Evolutionary conservation across 129 eudicot genomes (phyloP).

Genomic region (Saussurea involucrata): DNA sequence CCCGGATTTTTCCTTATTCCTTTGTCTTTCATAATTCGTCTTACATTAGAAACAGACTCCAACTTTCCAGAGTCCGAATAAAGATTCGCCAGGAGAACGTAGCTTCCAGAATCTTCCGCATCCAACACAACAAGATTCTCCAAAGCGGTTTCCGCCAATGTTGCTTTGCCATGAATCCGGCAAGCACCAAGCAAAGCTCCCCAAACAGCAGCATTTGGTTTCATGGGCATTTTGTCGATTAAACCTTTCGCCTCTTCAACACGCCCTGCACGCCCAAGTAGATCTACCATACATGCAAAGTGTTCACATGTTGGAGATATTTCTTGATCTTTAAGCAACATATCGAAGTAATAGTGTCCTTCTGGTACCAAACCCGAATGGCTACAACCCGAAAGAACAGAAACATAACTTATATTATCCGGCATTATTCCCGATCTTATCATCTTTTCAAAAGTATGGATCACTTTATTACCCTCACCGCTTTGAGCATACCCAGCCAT

Average conservation of each 20-base stretch:
- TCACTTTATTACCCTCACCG: constrained; percentile 40
- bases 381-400: constrained; percentile 56
- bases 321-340: constrained; percentile 29
- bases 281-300: constrained; percentile 53
- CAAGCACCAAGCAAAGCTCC: constrained; percentile 63
- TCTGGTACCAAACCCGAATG: constrained; percentile 47
- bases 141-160: constrained; percentile 42
- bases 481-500: constrained; percentile 54
- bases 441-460: constrained; percentile 42
- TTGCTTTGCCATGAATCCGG: constrained; percentile 38
- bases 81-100: constrained; percentile 45
- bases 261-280: constrained; percentile 51
- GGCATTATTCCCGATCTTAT: constrained; percentile 28
- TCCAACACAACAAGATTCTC: constrained; percentile 40
- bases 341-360: constrained; percentile 46
- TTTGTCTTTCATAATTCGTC: constrained; percentile 46
- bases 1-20: constrained; percentile 49
- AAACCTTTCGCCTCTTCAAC: constrained; percentile 39
- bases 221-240: constrained; percentile 41
- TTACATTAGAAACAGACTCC: constrained; percentile 36
- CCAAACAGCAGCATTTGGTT: constrained; percentile 54
- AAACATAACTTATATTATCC: constrained; percentile 42
- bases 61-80: constrained; percentile 42
- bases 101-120: constrained; percentile 47
- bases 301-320: constrained; percentile 41